Percentiles rank a stretch among this genome's conserved stretches.
These are phyloP conservation scores for Blastomyces silverae DNA, from an alignment of 2,329 filamentous ascomycete genomes.

Conservation along the genomic window DNA sequence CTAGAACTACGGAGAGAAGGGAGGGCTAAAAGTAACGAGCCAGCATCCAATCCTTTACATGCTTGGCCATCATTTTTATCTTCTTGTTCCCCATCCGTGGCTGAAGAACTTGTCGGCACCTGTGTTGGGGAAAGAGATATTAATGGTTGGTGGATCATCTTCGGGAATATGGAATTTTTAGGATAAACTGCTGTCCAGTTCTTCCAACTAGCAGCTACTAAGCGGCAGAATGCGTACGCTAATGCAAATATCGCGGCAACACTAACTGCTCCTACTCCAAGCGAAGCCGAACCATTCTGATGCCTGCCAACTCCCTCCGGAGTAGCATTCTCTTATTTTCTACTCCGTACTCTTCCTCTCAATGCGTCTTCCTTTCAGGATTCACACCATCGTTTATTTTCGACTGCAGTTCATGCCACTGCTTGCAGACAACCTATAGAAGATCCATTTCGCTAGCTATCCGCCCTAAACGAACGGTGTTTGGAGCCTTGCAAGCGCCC, in stretches of 20 bases:
- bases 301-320: background rate
- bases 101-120: too few relatives aligned
- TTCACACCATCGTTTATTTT: background rate
- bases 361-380: background rate
- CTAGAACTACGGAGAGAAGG: background rate
- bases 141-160: background rate
- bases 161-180: background rate
- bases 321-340: background rate
- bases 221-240: background rate
- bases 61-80: too few relatives aligned
- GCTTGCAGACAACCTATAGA: background rate
- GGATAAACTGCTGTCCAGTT: background rate
- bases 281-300: background rate
- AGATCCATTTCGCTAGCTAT: background rate
- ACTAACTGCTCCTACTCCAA: background rate
- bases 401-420: background rate
- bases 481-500: background rate
- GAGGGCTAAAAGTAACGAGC: background rate
- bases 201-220: too few relatives aligned
- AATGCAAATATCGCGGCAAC: background rate
- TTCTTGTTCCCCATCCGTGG: too few relatives aligned
- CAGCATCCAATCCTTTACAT: background rate
- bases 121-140: too few relatives aligned
- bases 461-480: background rate
- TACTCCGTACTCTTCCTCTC: too few relatives aligned